Evolutionary conservation across 306 rosid species (phyloP), one percentile per base, ranked within the genome.

Genomic region (Vigna angularis): DNA sequence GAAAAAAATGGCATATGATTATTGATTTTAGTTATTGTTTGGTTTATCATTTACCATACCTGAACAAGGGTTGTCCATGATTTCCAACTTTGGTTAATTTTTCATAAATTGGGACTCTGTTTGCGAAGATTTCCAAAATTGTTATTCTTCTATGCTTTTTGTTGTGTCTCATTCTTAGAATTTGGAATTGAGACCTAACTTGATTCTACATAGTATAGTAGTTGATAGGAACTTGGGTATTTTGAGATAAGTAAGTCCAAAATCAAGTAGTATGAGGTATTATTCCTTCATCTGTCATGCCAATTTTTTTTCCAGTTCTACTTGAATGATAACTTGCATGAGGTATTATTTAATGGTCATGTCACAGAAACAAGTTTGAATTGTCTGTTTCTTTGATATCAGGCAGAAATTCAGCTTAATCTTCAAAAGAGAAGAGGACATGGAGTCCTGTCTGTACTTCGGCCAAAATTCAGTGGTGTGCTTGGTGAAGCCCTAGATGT

Each of bases 401-500:
- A 95, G 98, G 98, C 96, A 28, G 98, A 92, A 82, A 81, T 95
- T 82, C 88, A 95, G 83, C 93, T 91, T 77, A 92, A 92, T 87
- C 92, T 92, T 86, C 91, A 87, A 85, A 95, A 92, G 74, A 89
- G 93, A 85, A 92, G 91, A 88, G 98, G 98, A 40, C 98, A 95
- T 76, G 98, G 98, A 74, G 85, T 88, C 63, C 67, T 95, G 72
- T 95, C 98, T 73, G 87, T 95, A 58, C 93, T 90, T 81, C 74
- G 78, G 57, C 98, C 98, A 53, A 95, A 95, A 84, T 92, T 95
- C 85, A 92, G 97, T 44, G 98, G 98, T 47, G 92, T 88, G 83
- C 85, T 91, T 12, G 98, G 98, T 75, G 96, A 92, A 88, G 92
- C 97, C 80, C 82, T 95, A 20, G 98, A 95, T 76, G 90, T 95